Percentiles rank a stretch among this genome's conserved stretches.
phyloP scores from a whole-genome alignment of 139 green algal species.

The Pedinophyceae sp. region DNA sequence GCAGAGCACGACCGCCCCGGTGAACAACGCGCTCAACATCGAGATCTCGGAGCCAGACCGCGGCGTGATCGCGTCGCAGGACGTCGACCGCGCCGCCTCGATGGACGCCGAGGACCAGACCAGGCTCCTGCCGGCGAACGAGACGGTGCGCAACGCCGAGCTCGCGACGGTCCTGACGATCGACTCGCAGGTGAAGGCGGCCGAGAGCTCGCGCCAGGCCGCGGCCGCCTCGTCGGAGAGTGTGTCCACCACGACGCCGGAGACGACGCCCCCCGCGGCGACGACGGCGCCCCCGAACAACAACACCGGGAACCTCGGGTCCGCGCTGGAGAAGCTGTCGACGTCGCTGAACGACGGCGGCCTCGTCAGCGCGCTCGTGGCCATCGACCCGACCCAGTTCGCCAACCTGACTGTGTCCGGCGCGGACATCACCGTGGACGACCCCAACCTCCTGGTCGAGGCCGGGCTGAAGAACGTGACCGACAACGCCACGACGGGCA shows the following conservation, averaged over 20 bases:
- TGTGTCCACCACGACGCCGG: not conserved
- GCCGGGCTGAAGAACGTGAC: not conserved
- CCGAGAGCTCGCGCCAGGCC: too few species aligned
- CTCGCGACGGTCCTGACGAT: too few species aligned
- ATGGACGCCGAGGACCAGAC: not conserved
- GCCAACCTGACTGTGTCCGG: not conserved
- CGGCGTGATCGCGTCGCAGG: not conserved
- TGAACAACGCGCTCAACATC: too few species aligned
- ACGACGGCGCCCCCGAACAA: not conserved
- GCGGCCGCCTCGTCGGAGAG: too few species aligned
- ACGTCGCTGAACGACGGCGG: too few species aligned
- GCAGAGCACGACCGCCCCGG: not conserved
- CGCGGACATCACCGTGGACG: not conserved
- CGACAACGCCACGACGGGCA: not conserved
- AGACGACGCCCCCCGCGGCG: not conserved
- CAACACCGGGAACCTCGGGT: not conserved
- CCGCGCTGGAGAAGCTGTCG: not conserved
- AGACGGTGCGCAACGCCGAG: too few species aligned
- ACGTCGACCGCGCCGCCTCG: not conserved
- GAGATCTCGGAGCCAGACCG: not conserved
- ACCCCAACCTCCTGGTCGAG: not conserved
- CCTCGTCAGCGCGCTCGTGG: not conserved
- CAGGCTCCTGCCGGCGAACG: too few species aligned
- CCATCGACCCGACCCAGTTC: not conserved
- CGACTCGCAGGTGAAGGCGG: too few species aligned